These are phyloP conservation scores for Trichoderma citrinoviride DNA, from an alignment of 2,329 filamentous ascomycete genomes.

Conservation along the genomic window DNA sequence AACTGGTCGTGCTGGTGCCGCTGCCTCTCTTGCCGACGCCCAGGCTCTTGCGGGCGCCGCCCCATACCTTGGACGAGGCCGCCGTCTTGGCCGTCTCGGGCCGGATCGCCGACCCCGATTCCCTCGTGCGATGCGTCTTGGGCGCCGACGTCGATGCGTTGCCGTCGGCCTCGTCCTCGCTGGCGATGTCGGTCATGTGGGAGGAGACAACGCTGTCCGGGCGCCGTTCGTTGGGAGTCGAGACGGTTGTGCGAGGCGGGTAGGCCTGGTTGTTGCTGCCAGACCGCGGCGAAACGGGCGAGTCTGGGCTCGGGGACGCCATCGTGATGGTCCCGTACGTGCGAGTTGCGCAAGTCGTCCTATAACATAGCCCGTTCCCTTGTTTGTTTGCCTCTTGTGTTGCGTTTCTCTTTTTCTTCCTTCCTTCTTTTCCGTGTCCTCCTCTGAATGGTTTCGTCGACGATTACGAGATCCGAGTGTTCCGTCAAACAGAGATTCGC, in stretches of 20 bases:
- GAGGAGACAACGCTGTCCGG: slow-evolving; percentile 68
- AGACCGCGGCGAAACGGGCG: slow-evolving; percentile 36
- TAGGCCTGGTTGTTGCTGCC: slow-evolving; percentile 39
- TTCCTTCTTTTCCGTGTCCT: neutral
- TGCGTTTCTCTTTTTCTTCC: neutral
- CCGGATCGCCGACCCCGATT: slow-evolving; percentile 48
- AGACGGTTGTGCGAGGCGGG: slow-evolving; percentile 36
- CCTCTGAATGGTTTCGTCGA: neutral
- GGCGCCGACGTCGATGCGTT: slow-evolving; percentile 26
- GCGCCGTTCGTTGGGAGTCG: slow-evolving; percentile 44
- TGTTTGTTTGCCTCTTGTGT: neutral
- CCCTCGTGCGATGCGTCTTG: slow-evolving; percentile 25
- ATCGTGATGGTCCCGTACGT: slow-evolving; percentile 31
- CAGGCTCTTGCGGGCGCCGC: slow-evolving; percentile 53
- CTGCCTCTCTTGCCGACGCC: slow-evolving; percentile 45
- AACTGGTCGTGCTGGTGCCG: slow-evolving; percentile 45
- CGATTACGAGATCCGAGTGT: neutral
- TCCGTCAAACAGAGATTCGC: neutral
- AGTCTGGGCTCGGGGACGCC: slow-evolving; percentile 38
- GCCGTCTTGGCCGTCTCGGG: slow-evolving; percentile 55
- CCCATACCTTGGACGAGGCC: slow-evolving; percentile 46
- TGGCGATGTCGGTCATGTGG: slow-evolving; percentile 65
- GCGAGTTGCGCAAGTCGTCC: slow-evolving; percentile 19
- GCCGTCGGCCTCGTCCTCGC: slow-evolving; percentile 52
- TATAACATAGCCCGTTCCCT: slow-evolving; percentile 24